Evolutionary conservation across 2,329 filamentous ascomycete genomes (phyloP).

Genomic region (Chalaropsis ovoidea): DNA sequence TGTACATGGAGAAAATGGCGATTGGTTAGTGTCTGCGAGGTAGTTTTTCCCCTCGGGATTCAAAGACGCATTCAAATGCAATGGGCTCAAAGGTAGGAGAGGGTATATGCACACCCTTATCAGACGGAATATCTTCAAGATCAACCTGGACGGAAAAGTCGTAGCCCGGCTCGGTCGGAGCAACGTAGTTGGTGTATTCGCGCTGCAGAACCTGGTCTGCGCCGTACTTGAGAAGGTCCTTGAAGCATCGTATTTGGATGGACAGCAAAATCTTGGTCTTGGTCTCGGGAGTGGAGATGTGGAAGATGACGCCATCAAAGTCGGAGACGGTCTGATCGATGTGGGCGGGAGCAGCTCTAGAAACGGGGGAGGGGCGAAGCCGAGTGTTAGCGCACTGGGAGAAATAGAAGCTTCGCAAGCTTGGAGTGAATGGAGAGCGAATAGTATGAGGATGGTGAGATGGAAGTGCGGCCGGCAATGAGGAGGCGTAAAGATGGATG

Average conservation of each 20-base stretch:
- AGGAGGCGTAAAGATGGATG: neutral
- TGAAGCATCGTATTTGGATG: slow-evolving; percentile 88
- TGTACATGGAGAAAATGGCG: slow-evolving; percentile 30
- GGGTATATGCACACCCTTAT: slow-evolving; percentile 48
- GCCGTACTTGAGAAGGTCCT: slow-evolving; percentile 84
- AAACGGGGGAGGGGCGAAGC: slow-evolving; percentile 29
- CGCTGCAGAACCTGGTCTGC: slow-evolving; percentile 83
- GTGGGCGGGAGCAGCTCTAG: slow-evolving; percentile 60
- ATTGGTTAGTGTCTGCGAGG: slow-evolving; percentile 5
- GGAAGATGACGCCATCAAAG: slow-evolving; percentile 97
- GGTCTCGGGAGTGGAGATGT: slow-evolving; percentile 88
- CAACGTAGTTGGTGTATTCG: slow-evolving; percentile 89
- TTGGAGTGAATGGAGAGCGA: neutral
- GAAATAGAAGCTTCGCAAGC: neutral
- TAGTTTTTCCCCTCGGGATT: neutral
- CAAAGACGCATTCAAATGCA: neutral
- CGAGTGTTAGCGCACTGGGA: neutral
- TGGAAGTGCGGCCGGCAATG: slow-evolving; percentile 3
- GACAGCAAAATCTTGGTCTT: slow-evolving; percentile 94
- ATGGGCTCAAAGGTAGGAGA: neutral
- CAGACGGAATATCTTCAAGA: slow-evolving; percentile 71
- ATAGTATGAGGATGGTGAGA: neutral
- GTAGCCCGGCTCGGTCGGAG: slow-evolving; percentile 77
- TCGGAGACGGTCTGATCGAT: slow-evolving; percentile 98
- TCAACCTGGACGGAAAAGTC: slow-evolving; percentile 93